phyloP scores from a whole-genome alignment of 73 alveolate species.

The Paraurostyla sp. region DNA sequence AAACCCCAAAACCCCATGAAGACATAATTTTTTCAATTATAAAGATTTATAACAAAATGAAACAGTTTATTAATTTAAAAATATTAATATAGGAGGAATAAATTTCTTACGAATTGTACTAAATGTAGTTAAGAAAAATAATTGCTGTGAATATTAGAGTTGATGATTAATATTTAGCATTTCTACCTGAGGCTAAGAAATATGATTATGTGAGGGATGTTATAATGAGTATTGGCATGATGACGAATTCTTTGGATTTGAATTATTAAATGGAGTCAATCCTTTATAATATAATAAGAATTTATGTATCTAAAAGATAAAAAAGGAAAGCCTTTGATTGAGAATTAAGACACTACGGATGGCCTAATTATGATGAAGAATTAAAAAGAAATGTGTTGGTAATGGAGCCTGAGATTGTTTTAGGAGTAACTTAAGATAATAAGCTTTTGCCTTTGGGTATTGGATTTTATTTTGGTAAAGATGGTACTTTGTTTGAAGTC shows the following conservation, averaged over 20 bases:
- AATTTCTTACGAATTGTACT: no score
- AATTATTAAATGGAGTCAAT: conserved; percentile 21
- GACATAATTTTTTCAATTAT: no score
- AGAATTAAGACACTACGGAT: not conserved
- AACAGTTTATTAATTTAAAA: no score
- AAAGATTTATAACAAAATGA: no score
- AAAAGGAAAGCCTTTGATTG: not conserved
- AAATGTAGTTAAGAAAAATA: no score
- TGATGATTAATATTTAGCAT: conserved; percentile 17
- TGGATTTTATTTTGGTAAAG: conserved; percentile 14
- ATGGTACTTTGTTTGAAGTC: conserved; percentile 19
- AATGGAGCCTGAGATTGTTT: conserved; percentile 9
- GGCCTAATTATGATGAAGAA: not conserved
- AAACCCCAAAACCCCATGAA: no score
- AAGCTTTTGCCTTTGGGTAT: not conserved
- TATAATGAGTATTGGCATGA: not conserved
- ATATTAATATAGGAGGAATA: no score
- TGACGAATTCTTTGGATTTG: conserved; percentile 3
- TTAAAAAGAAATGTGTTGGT: not conserved
- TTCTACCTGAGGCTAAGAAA: not conserved
- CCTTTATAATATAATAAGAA: conserved; percentile 10
- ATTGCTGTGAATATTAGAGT: no score
- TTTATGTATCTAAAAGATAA: not conserved
- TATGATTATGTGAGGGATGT: conserved; percentile 9
- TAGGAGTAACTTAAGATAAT: not conserved